A percentile compares a stretch with the other conserved stretches of the same genome.
phyloP scores from a whole-genome alignment of 352 stramenopile genomes.

The Globisporangium nagaii region DNA sequence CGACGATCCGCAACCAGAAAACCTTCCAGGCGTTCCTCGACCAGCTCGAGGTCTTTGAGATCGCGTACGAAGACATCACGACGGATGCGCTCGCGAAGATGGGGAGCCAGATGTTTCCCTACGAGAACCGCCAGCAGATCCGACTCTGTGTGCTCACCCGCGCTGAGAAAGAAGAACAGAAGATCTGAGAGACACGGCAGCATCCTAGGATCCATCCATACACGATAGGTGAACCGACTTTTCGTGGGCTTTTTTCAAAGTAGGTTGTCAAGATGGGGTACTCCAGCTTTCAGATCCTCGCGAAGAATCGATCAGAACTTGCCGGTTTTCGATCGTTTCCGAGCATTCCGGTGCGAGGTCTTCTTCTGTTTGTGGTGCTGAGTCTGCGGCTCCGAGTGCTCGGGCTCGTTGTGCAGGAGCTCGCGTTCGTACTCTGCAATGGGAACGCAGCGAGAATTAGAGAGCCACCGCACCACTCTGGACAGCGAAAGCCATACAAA shows the following conservation, averaged over 20 bases:
- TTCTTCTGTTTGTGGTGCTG: neutral
- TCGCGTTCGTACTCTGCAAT: neutral
- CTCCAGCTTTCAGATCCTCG: no score
- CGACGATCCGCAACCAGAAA: slow-evolving; percentile 67
- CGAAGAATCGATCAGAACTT: no score
- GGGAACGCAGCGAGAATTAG: no score
- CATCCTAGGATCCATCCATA: no score
- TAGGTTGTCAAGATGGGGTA: no score
- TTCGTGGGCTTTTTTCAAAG: no score
- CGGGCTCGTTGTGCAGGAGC: neutral
- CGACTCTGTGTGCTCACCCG: slow-evolving; percentile 37
- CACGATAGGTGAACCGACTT: no score
- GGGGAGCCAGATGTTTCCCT: slow-evolving; percentile 37
- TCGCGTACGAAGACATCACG: slow-evolving; percentile 69
- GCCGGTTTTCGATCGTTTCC: neutral
- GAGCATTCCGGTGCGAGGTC: neutral
- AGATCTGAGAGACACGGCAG: neutral
- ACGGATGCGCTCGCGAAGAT: slow-evolving; percentile 29
- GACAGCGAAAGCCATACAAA: neutral
- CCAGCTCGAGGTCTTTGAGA: slow-evolving; percentile 38
- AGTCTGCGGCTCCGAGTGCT: neutral
- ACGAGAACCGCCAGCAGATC: slow-evolving; percentile 66
- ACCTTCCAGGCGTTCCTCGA: slow-evolving; percentile 77
- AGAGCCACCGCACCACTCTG: neutral
- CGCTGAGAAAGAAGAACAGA: neutral